Evolutionary conservation across 2,329 filamentous ascomycete species (phyloP), one percentile per base, ranked within the genome.

Genomic region (Cytospora paraplurivora): DNA sequence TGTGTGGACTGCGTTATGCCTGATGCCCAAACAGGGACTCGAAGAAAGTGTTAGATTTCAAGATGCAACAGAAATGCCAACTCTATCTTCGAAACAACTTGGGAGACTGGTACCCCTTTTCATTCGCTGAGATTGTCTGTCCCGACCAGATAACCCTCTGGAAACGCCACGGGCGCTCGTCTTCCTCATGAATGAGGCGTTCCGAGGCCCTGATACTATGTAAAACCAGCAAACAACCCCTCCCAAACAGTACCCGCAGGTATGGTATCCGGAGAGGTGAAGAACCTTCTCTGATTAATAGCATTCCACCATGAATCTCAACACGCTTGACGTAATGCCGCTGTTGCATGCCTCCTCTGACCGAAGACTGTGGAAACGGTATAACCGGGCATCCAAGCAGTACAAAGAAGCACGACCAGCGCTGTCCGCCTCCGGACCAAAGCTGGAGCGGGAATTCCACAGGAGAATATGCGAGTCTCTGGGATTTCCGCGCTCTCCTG

Each of bases 211-310:
- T 35, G 2, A 17, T 19, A 12, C 51, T 34, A 33, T 33, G 13
- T 13, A n/a, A 55, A 61, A 33, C 47, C 38, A 17, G 32, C 33
- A 44, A 32, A 61, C 32, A 55, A 37, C 37, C 47, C 56, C 52
- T 38, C 51, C 41, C 27, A 55, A n/a, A 38, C 54, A 21, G 32
- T 47, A 55, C n/a, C 37, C 59, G 59, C 59, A 49, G 38, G 54
- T 17, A 49, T 61, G 51, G 51, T 61, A 61, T 61, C 51, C 59
- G 54, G 7, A 49, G 44, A 49, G 27, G 7, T 54, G 13, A n/a
- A 37, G 2, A 27, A 5, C 7, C 56, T 37, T 32, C 19, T 55
- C 51, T 35, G 34, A 19, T 12, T 33, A 61, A 27, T 19, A n/a
- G 27, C 32, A 15, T 19, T 37, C 19, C 19, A 32, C 33, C 41